Conservation (phyloP, 2,329 filamentous ascomycete genomes). For the Achaetomium macrosporum region DNA sequence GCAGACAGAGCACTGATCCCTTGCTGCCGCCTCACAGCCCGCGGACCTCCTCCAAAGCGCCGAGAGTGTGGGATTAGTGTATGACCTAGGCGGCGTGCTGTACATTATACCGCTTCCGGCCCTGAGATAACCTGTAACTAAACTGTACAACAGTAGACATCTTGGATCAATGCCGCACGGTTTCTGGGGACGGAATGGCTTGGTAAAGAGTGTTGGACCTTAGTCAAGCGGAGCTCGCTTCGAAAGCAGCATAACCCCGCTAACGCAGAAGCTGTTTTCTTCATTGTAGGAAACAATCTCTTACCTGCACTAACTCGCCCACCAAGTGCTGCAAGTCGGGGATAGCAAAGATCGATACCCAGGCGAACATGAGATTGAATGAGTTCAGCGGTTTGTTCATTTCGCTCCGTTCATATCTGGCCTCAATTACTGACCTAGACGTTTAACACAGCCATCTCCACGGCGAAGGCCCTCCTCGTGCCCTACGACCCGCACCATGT, state of each 20-base stretch:
- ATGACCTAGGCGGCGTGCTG: constrained; percentile 1
- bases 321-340: neutral
- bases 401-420: neutral
- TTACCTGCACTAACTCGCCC: neutral
- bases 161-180: neutral
- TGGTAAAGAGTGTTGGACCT: too few relatives aligned
- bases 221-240: neutral
- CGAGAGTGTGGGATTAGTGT: constrained; percentile 1
- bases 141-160: constrained; percentile 6
- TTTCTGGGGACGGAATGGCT: too few relatives aligned
- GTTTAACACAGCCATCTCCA: constrained; percentile 54
- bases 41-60: neutral
- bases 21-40: neutral
- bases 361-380: constrained; percentile 19
- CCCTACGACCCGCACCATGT: constrained; percentile 83
- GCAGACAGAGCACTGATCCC: constrained; percentile 22
- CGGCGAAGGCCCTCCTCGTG: constrained; percentile 64
- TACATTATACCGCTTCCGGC: neutral
- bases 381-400: constrained; percentile 17
- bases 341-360: neutral
- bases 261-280: neutral
- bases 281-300: neutral
- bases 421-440: neutral
- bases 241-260: constrained; percentile 10
- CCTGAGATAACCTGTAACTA: constrained; percentile 8